Conservation (phyloP, 352 stramenopile species). For the Thalassiosira hispida region DNA sequence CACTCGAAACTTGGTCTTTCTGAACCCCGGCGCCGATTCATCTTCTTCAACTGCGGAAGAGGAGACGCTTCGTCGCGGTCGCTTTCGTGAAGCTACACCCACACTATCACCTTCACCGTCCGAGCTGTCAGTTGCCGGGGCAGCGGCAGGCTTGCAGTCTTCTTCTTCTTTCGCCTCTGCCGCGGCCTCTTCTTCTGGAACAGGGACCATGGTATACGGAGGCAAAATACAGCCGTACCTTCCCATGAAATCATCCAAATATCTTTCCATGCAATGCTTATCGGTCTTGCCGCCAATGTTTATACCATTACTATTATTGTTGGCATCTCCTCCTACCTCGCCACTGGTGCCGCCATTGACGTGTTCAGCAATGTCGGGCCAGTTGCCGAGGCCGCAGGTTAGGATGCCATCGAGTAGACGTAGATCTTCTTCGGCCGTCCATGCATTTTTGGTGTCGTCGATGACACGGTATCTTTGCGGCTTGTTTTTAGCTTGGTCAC, state of each 20-base stretch:
- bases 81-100: constrained; percentile 28
- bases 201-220: constrained; percentile 70
- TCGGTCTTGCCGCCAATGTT: constrained; percentile 64
- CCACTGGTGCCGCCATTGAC: constrained; percentile 53
- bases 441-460: constrained; percentile 79
- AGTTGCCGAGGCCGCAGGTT: constrained; percentile 96
- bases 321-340: constrained; percentile 15
- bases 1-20: constrained; percentile 64
- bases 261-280: constrained; percentile 85
- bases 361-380: constrained; percentile 87
- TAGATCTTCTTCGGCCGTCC: constrained; percentile 95
- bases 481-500: neutral
- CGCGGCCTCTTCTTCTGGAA: constrained; percentile 22
- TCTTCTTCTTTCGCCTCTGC: constrained; percentile 24
- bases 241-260: constrained; percentile 84
- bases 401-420: constrained; percentile 94
- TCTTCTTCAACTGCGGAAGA: constrained; percentile 31
- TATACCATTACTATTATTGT: constrained; percentile 1
- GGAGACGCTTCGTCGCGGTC: constrained; percentile 21
- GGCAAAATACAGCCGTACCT: constrained; percentile 83
- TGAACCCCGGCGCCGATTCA: constrained; percentile 39
- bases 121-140: neutral
- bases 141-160: constrained; percentile 27
- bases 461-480: constrained; percentile 25
- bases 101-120: constrained; percentile 12